phyloP scores from a whole-genome alignment of 106 monocot genomes.

The Amphibolis antarctica region DNA sequence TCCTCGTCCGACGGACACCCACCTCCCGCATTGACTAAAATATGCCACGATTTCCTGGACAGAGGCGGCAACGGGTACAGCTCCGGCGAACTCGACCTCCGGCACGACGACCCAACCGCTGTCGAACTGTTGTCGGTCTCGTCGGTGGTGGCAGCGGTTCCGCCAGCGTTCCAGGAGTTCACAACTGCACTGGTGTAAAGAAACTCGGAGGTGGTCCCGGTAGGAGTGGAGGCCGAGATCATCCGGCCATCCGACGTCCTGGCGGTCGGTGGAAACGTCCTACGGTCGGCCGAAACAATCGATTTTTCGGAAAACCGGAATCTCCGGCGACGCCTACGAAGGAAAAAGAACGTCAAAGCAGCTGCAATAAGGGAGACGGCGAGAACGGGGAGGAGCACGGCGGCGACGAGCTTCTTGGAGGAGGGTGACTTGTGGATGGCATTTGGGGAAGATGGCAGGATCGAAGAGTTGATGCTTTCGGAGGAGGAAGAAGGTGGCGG shows the following conservation, averaged over 20 bases:
- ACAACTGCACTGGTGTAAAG: constrained; percentile 54
- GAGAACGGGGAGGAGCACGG: constrained; percentile 9
- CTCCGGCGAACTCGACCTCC: constrained; percentile 52
- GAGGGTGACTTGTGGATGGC: background rate
- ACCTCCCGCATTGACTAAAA: constrained; percentile 7
- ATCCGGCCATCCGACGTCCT: constrained; percentile 11
- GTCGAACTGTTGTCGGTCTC: background rate
- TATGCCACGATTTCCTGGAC: constrained; percentile 6
- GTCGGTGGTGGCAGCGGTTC: background rate
- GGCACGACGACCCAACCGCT: background rate
- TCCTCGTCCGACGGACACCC: constrained; percentile 29
- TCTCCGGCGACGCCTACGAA: constrained; percentile 12
- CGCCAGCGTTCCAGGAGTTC: constrained; percentile 6
- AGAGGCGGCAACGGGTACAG: constrained; percentile 75
- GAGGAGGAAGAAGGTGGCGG: constrained; percentile 5
- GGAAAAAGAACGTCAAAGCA: constrained; percentile 16
- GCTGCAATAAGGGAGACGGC: background rate
- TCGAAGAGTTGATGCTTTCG: constrained; percentile 9
- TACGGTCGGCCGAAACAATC: constrained; percentile 20
- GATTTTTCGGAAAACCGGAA: background rate
- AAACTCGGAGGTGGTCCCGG: constrained; percentile 24
- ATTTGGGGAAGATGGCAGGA: constrained; percentile 12
- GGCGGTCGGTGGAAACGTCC: constrained; percentile 27
- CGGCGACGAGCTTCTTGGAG: constrained; percentile 5
- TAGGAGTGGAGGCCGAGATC: constrained; percentile 1